Evolutionary conservation across 2,329 filamentous ascomycete genomes (phyloP), one percentile per base, ranked within the genome.

Genomic region (Stenocarpella maydis): DNA sequence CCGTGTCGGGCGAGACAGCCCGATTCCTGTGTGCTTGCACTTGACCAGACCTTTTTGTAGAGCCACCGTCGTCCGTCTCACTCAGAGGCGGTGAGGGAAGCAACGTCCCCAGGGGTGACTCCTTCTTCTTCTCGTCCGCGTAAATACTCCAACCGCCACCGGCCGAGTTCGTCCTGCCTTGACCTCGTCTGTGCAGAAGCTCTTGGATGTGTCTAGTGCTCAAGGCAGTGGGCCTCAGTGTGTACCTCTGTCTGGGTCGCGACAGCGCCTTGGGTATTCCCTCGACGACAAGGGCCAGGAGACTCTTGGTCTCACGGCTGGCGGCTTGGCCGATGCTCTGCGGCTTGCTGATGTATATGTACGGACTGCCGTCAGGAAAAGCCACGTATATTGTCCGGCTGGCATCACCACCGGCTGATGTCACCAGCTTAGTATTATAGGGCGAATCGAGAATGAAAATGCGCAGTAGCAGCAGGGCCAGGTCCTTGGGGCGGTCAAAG

Each of bases 221-320:
- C 24, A 97, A 82, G 60, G 86, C 89, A 1, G 92, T 93, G 6
- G 87, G 80, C 71, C 89, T 87, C 1, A 97, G 82, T 0, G 88
- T 86, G 73, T 92, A 95, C 37, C 94, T 86, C 71, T 91, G 87
- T 37, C 91, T 87, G 0, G 92, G 92, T 17, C 90, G 86, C 0
- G 93, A 96, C 15, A 97, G 85, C 0, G 94, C 94, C 75, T 93
- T 94, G 0, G 94, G 93, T 9, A 97, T 90, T 1, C 92, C 92
- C 71, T 94, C 90, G 37, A 94, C 84, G 5, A 97, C 88, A 4
- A 96, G 83, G 47, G 87, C 88, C 67, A 91, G 88, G 31, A 96
- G 81, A 73, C 88, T 91, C 61, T 87, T 87, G 5, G 85, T 83
- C 70, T 92, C 90, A 14, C 82, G 80, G 0, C 79, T 75, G 3